phyloP scores from a whole-genome alignment of 208 protist species.

The Borovskyia barvae region DNA sequence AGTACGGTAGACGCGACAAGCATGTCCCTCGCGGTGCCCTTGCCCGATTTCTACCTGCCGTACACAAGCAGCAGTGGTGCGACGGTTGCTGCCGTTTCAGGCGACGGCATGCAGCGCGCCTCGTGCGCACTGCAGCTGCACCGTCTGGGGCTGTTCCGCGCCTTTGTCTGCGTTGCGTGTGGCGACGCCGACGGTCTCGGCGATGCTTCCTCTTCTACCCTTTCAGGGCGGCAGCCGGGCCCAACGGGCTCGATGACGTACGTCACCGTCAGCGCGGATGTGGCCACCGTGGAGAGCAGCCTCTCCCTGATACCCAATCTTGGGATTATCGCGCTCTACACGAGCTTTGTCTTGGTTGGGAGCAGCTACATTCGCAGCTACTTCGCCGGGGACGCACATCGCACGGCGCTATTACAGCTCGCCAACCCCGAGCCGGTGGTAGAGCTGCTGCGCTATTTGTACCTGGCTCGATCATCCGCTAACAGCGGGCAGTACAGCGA shows the following conservation, averaged over 20 bases:
- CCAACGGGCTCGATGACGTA: too few species aligned
- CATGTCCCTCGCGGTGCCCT: neutral
- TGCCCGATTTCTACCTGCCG: slow-evolving; percentile 18
- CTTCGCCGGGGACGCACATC: slow-evolving; percentile 50
- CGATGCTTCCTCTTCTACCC: too few species aligned
- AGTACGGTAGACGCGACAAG: neutral
- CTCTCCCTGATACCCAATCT: slow-evolving; percentile 55
- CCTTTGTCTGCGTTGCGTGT: slow-evolving; percentile 15
- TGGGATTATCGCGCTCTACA: slow-evolving; percentile 77
- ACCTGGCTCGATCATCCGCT: slow-evolving; percentile 43
- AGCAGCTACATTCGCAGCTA: slow-evolving; percentile 48
- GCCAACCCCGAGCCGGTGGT: slow-evolving; percentile 54
- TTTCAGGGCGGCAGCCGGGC: too few species aligned
- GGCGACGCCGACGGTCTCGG: neutral
- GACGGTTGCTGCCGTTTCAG: neutral
- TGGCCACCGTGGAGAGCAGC: slow-evolving; percentile 25
- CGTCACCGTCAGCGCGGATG: too few species aligned
- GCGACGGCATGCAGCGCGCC: neutral
- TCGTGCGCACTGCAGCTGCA: slow-evolving; percentile 17
- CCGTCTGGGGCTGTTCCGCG: slow-evolving; percentile 9
- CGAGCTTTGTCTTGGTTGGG: slow-evolving; percentile 72
- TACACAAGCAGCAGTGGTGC: slow-evolving; percentile 15
- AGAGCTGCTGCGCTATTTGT: slow-evolving; percentile 53
- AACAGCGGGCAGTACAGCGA: slow-evolving; percentile 41
- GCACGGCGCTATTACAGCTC: slow-evolving; percentile 48